Evolutionary conservation across 257 asterid genomes (phyloP), one percentile per base, ranked within the genome.

Genomic region (Solanum bulbocastanum): DNA sequence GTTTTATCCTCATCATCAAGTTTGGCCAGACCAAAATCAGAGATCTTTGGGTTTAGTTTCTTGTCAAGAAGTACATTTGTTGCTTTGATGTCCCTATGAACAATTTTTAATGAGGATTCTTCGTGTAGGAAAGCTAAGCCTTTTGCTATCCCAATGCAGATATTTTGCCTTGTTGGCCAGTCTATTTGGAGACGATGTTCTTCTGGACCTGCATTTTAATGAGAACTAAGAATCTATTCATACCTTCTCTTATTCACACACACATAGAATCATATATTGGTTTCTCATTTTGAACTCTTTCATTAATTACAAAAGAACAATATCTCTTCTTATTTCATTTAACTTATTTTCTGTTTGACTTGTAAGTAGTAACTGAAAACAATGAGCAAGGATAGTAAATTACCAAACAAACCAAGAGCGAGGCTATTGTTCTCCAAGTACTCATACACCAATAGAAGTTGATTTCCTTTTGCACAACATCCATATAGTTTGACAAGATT

Each of bases 1-100:
- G 86, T 87, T n/a, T 78, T 87, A 16, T 78, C 86, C 35, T 87
- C 86, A 10, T 87, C 89, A 62, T 87, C 84, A 42, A 87, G 83
- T 72, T 65, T 87, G 52, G 89, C 89, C 40, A 87, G 35, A 75
- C 89, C 89, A 62, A 87, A 87, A 15, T 87, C 89, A 16, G 89
- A 87, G n/a, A 87, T 87, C 62, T 87, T 87, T 7, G 89, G 87
- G 60, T 81, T 78, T 81, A 87, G 83, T 30, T 87, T 83, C 23
- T 68, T 82, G 75, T 87, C 89, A 42, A 87, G 89, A 12, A 87
- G 82, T 20, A 87, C 83, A 65, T 87, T 87, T 5, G 86, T 79
- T 25, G 89, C 87, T 83, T 87, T 87, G 15, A 87, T 87, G 72
- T 87, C 89, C 72, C 89, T 87, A 42, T 87, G 89, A 42, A 87